phyloP scores from a whole-genome alignment of 306 rosid genomes.

The Cercis canadensis region DNA sequence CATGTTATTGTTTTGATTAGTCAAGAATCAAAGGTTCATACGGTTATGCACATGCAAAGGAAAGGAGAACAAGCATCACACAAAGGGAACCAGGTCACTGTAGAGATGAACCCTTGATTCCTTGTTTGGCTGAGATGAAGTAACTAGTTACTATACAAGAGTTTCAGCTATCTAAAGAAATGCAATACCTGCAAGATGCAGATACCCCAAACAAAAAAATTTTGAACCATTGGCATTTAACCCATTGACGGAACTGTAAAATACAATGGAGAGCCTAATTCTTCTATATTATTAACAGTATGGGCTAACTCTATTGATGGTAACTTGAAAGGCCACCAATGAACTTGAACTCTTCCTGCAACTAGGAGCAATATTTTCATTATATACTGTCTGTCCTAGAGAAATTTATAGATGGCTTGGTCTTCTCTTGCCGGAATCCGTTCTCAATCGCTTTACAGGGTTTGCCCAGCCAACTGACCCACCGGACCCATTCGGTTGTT shows the following conservation, averaged over 20 bases:
- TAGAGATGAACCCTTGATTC: conserved; percentile 7
- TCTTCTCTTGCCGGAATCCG: conserved; percentile 95
- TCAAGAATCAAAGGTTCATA: too few species aligned
- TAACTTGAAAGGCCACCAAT: conserved; percentile 39
- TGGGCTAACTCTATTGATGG: conserved; percentile 54
- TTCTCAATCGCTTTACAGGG: conserved; percentile 82
- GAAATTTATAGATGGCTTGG: conserved; percentile 76
- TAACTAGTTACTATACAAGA: conserved; percentile 54
- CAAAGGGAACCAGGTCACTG: not conserved
- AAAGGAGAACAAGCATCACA: too few species aligned
- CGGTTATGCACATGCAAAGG: too few species aligned
- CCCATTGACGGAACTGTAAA: conserved; percentile 44
- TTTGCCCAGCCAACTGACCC: conserved; percentile 87
- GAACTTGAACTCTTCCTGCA: conserved; percentile 32
- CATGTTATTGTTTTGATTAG: too few species aligned
- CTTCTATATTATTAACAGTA: conserved; percentile 51
- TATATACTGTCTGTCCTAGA: conserved; percentile 30
- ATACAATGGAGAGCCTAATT: conserved; percentile 52
- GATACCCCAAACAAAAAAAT: conserved; percentile 33
- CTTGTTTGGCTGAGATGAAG: conserved; percentile 34
- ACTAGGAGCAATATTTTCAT: conserved; percentile 40
- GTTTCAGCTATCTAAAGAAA: conserved; percentile 36
- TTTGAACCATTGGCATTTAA: conserved; percentile 40
- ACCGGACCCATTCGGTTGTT: conserved; percentile 60
- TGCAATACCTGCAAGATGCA: conserved; percentile 50